These are phyloP conservation scores for Marasmius tenuissimus DNA, from an alignment of 1,284 basidiomycete species.

Conservation along the genomic window DNA sequence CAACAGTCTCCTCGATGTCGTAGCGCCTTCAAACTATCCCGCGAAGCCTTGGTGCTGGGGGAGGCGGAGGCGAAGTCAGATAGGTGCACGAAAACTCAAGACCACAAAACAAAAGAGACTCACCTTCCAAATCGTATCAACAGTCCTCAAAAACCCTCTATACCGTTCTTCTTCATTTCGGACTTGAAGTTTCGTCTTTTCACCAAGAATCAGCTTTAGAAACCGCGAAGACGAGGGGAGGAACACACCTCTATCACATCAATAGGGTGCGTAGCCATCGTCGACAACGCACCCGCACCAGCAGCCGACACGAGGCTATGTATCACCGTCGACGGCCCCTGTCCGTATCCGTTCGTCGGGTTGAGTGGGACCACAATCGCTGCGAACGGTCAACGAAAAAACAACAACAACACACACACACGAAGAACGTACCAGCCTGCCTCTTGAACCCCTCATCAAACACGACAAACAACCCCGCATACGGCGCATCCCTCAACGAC, in stretches of 20 bases:
- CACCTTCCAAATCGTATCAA: constrained; percentile 68
- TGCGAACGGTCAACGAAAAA: not conserved
- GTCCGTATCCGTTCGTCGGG: too few species aligned
- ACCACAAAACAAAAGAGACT: constrained; percentile 20
- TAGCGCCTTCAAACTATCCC: constrained; percentile 85
- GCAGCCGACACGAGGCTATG: constrained; percentile 70
- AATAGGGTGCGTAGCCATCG: constrained; percentile 84
- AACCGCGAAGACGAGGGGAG: not conserved
- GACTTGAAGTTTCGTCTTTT: constrained; percentile 87
- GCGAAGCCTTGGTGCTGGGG: constrained; percentile 69
- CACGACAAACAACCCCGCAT: constrained; percentile 92
- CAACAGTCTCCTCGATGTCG: constrained; percentile 83
- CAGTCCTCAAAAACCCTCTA: constrained; percentile 65
- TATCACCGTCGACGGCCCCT: constrained; percentile 32
- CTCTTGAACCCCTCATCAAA: constrained; percentile 88
- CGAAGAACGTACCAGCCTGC: constrained; percentile 62
- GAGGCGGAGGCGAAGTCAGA: not conserved
- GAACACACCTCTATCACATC: constrained; percentile 81
- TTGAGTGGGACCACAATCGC: constrained; percentile 8
- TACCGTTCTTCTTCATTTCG: constrained; percentile 71
- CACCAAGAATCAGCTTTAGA: not conserved
- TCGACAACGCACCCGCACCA: constrained; percentile 78
- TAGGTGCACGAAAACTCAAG: too few species aligned
- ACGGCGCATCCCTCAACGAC: constrained; percentile 91
- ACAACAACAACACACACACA: too few species aligned